A percentile compares a stretch with the other conserved stretches of the same genome.
phyloP scores from a whole-genome alignment of 208 protist species.

The Trypanosoma melophagium region DNA sequence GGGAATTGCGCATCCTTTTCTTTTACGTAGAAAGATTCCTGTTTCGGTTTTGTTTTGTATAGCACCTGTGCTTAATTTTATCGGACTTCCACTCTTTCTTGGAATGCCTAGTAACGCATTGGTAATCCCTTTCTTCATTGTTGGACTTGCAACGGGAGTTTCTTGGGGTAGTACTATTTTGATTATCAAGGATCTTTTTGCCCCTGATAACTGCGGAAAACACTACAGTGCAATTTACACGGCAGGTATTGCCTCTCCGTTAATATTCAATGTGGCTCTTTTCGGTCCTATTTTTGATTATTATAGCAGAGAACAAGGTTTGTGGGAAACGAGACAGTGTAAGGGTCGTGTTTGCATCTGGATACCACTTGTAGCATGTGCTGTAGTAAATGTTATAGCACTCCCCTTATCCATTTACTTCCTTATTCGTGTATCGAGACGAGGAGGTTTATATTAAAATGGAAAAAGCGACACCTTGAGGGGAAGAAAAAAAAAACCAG shows the following conservation, averaged over 20 bases:
- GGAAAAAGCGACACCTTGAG: slow-evolving; percentile 12
- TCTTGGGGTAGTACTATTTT: slow-evolving; percentile 80
- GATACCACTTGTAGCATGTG: slow-evolving; percentile 50
- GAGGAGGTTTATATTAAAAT: slow-evolving; percentile 25
- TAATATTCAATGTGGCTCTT: slow-evolving; percentile 76
- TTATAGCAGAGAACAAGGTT: slow-evolving; percentile 44
- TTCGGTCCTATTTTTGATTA: slow-evolving; percentile 78
- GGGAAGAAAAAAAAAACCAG: not conserved
- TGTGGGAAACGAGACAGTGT: slow-evolving; percentile 36
- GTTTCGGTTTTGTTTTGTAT: slow-evolving; percentile 44
- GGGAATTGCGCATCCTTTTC: slow-evolving; percentile 43
- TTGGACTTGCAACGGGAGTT: slow-evolving; percentile 72
- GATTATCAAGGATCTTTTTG: slow-evolving; percentile 67
- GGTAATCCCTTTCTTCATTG: slow-evolving; percentile 69
- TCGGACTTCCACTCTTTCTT: slow-evolving; percentile 66
- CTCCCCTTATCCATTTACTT: slow-evolving; percentile 44
- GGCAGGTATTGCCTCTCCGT: slow-evolving; percentile 73
- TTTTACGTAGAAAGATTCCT: slow-evolving; percentile 39
- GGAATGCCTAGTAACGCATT: slow-evolving; percentile 32
- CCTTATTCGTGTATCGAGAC: slow-evolving; percentile 28
- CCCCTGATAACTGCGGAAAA: slow-evolving; percentile 62
- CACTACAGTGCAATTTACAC: slow-evolving; percentile 86
- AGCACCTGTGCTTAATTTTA: slow-evolving; percentile 62
- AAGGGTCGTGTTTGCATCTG: slow-evolving; percentile 57
- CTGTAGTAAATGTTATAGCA: slow-evolving; percentile 50